Percentiles rank a stretch among this genome's conserved stretches.
Evolutionary conservation across 176 grass and related monocot genomes (phyloP).

Genomic region (Elymus sibiricus): DNA sequence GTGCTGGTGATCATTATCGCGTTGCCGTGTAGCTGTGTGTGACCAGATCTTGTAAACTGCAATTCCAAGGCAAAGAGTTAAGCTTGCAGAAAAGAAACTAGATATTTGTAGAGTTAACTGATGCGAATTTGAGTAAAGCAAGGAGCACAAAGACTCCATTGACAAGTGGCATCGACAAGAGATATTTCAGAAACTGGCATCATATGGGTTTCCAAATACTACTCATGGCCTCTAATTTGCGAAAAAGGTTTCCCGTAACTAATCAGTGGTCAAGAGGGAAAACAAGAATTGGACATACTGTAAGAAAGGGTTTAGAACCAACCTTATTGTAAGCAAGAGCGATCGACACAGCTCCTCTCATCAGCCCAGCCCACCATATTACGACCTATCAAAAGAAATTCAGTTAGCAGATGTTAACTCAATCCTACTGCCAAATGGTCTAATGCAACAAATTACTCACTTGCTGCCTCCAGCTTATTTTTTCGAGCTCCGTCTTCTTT

Average conservation of each 20-base stretch:
- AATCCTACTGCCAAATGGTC: neutral
- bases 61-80: constrained; percentile 28
- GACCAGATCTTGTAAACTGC: constrained; percentile 91
- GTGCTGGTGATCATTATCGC: constrained; percentile 99
- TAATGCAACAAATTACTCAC: constrained; percentile 33
- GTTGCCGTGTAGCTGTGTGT: constrained; percentile 85
- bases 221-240: neutral
- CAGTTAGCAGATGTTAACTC: constrained; percentile 4
- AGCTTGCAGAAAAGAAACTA: constrained; percentile 5
- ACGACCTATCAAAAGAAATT: constrained; percentile 51
- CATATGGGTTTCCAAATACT: neutral
- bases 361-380: constrained; percentile 99
- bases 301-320: constrained; percentile 13
- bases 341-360: constrained; percentile 99
- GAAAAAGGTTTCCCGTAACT: neutral
- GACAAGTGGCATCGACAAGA: neutral
- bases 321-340: constrained; percentile 99
- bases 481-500: constrained; percentile 57
- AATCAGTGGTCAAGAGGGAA: neutral
- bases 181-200: neutral
- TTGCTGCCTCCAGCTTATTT: constrained; percentile 82
- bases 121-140: neutral
- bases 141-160: neutral
- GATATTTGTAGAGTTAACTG: neutral
- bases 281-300: neutral